Evolutionary conservation across 305 asterid species (phyloP), one percentile per base, ranked within the genome.

Genomic region (Salvia sclarea): DNA sequence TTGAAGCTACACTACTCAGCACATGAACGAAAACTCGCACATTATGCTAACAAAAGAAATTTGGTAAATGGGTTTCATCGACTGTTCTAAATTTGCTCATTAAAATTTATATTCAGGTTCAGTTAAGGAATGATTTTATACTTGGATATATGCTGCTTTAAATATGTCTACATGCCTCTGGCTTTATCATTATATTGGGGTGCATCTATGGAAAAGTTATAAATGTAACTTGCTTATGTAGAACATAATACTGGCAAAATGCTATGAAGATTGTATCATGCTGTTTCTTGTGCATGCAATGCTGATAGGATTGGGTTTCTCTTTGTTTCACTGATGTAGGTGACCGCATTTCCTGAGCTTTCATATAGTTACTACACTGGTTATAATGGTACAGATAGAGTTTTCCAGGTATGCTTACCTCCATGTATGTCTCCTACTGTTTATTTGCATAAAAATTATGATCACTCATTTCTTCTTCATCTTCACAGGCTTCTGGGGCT

Each of bases 401-500:
- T 80, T 76, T 78, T 77, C 79, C 92, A 86, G 92, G 92, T 86
- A 79, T 4, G 47, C 68, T 47, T 64, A 16, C 59, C 28, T 74
- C 74, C 30, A 40, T 61, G 12, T 20, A 49, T 68, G 73, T 59
- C 69, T 66, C 49, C 12, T 1, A 45, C 38, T 63, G 13, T 52
- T 69, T 58, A 43, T 53, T 56, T 40, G 64, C 57, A 33, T 12
- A 52, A 48, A 24, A 45, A 38, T 68, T 66, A 49, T 56, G 58
- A 67, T 8, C 13, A 3, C 44, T 63, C 35, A 52, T 69, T 78
- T 68, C 65, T 72, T 57, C 59, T 52, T 76, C 30, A 10, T 60
- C 79, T 60, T 66, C 70, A 63, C 77, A 90, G 97, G 91, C 93
- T 73, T 90, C 97, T 54, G 97, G 97, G 71, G 97, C 97, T 68